Percentiles rank a stretch among this genome's conserved stretches.
Evolutionary conservation across 2,329 filamentous ascomycete species (phyloP).

Genomic region (Pochonia chlamydosporia): DNA sequence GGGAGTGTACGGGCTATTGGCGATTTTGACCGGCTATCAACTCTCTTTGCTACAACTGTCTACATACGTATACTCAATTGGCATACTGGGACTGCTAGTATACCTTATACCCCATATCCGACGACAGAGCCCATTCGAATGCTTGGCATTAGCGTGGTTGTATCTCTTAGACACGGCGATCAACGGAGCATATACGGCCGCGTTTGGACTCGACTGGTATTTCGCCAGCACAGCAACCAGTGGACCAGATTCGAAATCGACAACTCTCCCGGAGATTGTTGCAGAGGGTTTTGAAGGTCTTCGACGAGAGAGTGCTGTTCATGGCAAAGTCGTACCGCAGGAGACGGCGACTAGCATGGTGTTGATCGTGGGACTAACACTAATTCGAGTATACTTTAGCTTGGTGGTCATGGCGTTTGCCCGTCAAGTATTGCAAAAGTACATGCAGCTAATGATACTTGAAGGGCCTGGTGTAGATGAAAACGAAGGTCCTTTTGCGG

Average conservation of each 20-base stretch:
- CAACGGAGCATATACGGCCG: conserved; percentile 74
- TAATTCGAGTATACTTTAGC: conserved; percentile 76
- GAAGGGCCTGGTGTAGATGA: conserved; percentile 41
- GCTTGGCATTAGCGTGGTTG: conserved; percentile 75
- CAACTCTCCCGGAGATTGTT: conserved; percentile 19
- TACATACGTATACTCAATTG: conserved; percentile 84
- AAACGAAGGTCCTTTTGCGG: conserved; percentile 61
- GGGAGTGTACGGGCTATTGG: conserved; percentile 83
- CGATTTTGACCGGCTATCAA: conserved; percentile 78
- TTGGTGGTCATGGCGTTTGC: conserved; percentile 81
- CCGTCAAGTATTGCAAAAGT: conserved; percentile 66
- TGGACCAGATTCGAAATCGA: conserved; percentile 17
- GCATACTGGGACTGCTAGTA: conserved; percentile 60
- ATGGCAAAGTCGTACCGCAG: conserved; percentile 38
- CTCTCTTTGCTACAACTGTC: conserved; percentile 79
- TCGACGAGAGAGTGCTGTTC: conserved; percentile 25
- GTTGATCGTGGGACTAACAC: conserved; percentile 67
- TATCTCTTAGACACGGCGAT: conserved; percentile 78
- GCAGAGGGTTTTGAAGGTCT: conserved; percentile 27
- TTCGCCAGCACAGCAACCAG: conserved; percentile 54
- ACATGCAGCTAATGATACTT: conserved; percentile 44
- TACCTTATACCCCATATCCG: conserved; percentile 76
- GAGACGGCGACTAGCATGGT: conserved; percentile 70
- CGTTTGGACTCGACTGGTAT: conserved; percentile 85
- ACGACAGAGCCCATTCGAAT: conserved; percentile 70